phyloP scores from a whole-genome alignment of 495 filamentous ascomycete species.

The Glarea lozoyensis region DNA sequence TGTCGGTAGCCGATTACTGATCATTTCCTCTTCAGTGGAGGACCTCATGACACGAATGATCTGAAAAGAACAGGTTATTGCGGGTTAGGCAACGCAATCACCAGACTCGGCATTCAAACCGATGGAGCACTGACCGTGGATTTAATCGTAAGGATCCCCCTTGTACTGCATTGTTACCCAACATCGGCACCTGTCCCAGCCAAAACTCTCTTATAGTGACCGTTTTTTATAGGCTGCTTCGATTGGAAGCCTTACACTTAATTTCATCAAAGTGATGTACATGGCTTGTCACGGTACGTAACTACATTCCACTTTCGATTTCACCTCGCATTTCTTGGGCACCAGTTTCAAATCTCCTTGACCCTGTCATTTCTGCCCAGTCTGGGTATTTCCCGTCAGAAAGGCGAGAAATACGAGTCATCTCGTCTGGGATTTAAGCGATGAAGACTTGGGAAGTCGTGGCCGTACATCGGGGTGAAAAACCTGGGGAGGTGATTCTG shows the following conservation, averaged over 20 bases:
- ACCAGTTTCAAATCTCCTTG: background rate
- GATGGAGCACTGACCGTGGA: constrained; percentile 40
- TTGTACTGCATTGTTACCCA: background rate
- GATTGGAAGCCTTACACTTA: constrained; percentile 60
- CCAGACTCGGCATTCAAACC: constrained; percentile 40
- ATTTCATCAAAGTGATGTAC: constrained; percentile 64
- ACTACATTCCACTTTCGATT: constrained; percentile 4
- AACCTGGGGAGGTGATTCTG: too few relatives aligned
- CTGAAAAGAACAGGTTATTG: constrained; percentile 53
- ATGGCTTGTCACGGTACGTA: constrained; percentile 60
- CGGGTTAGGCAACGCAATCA: constrained; percentile 51
- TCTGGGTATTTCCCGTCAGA: background rate
- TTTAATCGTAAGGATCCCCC: constrained; percentile 37
- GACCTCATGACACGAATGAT: constrained; percentile 37
- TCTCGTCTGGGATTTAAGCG: too few relatives aligned
- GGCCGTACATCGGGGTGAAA: too few relatives aligned
- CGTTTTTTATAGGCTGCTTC: constrained; percentile 55
- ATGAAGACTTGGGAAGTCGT: too few relatives aligned
- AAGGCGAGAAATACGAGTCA: too few relatives aligned
- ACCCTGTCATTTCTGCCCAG: background rate
- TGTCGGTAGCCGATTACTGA: background rate
- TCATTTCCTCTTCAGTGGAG: constrained; percentile 37
- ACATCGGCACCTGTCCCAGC: background rate
- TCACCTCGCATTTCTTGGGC: constrained; percentile 9
- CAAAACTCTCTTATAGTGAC: constrained; percentile 1